Evolutionary conservation across 1,284 basidiomycete species (phyloP).

Genomic region (Neotropicomus parvogracilis): DNA sequence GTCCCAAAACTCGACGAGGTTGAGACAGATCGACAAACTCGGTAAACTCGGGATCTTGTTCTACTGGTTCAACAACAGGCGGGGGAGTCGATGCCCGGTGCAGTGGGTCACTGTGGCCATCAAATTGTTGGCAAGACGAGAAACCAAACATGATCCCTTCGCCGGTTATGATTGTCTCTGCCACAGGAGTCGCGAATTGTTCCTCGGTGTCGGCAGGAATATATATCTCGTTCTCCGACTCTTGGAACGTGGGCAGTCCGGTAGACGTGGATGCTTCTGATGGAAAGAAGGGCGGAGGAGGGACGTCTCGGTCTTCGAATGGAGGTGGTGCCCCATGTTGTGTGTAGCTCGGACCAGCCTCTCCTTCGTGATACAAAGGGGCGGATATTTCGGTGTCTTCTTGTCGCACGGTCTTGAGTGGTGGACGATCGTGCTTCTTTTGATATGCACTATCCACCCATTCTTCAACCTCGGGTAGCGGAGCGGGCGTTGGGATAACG

Average conservation of each 20-base stretch:
- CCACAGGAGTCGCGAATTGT: constrained; percentile 35
- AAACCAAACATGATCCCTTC: constrained; percentile 76
- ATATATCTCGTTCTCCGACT: constrained; percentile 70
- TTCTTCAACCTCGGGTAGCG: constrained; percentile 67
- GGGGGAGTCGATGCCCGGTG: constrained; percentile 60
- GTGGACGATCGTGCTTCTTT: constrained; percentile 81
- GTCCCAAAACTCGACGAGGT: constrained; percentile 52
- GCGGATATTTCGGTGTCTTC: constrained; percentile 60
- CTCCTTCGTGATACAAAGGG: constrained; percentile 61
- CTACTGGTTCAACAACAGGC: constrained; percentile 68
- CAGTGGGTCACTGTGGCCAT: constrained; percentile 68
- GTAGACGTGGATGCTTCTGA: constrained; percentile 58
- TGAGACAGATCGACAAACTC: constrained; percentile 57
- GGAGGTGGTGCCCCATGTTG: constrained; percentile 66
- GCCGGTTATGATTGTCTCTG: constrained; percentile 47
- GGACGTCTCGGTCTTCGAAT: constrained; percentile 71
- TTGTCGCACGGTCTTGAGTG: constrained; percentile 59
- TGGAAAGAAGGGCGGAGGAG: constrained; percentile 73
- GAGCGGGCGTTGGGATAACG: constrained; percentile 68
- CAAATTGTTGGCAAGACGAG: constrained; percentile 63
- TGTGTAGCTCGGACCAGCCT: constrained; percentile 68
- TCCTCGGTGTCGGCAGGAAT: constrained; percentile 49
- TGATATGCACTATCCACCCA: constrained; percentile 69
- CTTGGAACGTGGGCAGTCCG: constrained; percentile 68
- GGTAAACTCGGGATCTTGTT: constrained; percentile 61